Evolutionary conservation across 148 eudicot species (phyloP).

Genomic region (Beta vulgaris): DNA sequence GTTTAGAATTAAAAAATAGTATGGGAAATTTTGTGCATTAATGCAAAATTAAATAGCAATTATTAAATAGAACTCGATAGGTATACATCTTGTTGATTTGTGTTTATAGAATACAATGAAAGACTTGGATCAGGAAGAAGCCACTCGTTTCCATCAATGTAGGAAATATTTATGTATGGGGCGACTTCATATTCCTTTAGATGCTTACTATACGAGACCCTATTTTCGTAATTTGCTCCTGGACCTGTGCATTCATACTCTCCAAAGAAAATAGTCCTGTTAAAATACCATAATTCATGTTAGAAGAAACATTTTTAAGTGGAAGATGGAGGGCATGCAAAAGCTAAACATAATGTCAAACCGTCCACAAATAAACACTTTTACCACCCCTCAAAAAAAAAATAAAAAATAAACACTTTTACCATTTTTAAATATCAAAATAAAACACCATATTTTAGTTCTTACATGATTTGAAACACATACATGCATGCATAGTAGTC

Average conservation of each 20-base stretch:
- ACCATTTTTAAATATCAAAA: too few relatives aligned
- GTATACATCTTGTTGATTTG: background rate
- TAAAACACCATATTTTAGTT: too few relatives aligned
- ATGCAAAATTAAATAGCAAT: background rate
- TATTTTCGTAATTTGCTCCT: slow-evolving; percentile 45
- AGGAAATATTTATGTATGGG: slow-evolving; percentile 43
- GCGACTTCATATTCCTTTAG: slow-evolving; percentile 56
- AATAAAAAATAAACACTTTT: too few relatives aligned
- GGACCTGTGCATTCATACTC: slow-evolving; percentile 66
- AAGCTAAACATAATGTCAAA: too few relatives aligned
- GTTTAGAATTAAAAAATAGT: too few relatives aligned
- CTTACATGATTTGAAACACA: too few relatives aligned
- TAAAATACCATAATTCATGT: background rate
- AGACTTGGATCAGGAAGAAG: slow-evolving; percentile 36
- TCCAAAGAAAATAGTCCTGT: slow-evolving; percentile 73
- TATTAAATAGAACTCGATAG: background rate
- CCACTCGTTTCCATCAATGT: slow-evolving; percentile 74
- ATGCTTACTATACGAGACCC: slow-evolving; percentile 66
- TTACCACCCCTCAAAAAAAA: too few relatives aligned
- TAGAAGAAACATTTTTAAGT: background rate
- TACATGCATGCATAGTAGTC: too few relatives aligned
- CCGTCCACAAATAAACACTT: too few relatives aligned
- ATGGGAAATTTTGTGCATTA: too few relatives aligned
- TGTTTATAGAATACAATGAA: slow-evolving; percentile 5
- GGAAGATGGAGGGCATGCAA: too few relatives aligned